phyloP scores from a whole-genome alignment of 164 flowering plant species.

The Nymphaea colorata region DNA sequence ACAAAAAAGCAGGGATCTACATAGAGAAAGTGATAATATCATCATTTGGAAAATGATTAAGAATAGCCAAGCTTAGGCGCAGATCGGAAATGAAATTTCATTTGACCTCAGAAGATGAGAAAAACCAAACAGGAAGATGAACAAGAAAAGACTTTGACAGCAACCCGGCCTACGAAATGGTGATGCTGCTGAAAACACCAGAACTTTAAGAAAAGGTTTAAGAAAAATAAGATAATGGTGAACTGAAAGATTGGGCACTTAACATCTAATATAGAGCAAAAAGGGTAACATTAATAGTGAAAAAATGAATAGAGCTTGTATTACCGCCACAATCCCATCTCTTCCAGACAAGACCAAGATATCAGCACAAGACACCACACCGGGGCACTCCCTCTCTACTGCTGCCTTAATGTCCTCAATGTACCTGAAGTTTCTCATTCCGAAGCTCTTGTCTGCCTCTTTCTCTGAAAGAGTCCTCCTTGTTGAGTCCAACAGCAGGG shows the following conservation, averaged over 20 bases:
- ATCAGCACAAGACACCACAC: constrained; percentile 90
- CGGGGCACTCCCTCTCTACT: constrained; percentile 97
- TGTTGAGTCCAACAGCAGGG: constrained; percentile 88
- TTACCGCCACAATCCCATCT: constrained; percentile 86
- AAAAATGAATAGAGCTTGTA: background rate
- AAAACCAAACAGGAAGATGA: background rate
- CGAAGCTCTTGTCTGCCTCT: constrained; percentile 97
- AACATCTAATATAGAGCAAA: background rate
- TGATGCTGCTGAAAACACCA: background rate
- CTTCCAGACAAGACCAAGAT: constrained; percentile 91
- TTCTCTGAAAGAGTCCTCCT: constrained; percentile 93
- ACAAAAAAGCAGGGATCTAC: background rate
- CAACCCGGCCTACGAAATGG: background rate
- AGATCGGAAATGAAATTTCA: background rate
- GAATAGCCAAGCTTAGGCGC: background rate
- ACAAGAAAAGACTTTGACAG: background rate
- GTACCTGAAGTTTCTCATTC: constrained; percentile 88
- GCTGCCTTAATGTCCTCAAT: constrained; percentile 87
- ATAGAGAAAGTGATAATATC: no score
- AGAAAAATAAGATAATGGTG: background rate
- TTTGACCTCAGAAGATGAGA: background rate
- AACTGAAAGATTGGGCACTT: background rate
- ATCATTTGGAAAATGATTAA: background rate
- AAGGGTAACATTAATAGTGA: background rate
- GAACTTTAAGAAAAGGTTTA: background rate